Evolutionary conservation across 2,329 filamentous ascomycete genomes (phyloP).

Genomic region (Byssothecium circinans): DNA sequence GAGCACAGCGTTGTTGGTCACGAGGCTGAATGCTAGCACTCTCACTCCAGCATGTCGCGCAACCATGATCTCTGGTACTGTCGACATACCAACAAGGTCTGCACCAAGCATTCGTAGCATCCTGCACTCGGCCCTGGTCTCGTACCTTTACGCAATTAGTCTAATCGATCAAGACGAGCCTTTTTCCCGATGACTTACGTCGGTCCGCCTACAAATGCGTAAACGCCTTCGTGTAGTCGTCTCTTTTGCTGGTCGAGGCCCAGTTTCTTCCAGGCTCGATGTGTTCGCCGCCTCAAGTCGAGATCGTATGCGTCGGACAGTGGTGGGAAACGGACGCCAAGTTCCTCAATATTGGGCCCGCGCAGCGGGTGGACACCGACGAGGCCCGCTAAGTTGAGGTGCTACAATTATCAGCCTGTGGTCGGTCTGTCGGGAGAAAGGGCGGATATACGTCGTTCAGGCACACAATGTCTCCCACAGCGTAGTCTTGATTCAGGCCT

Average conservation of each 20-base stretch:
- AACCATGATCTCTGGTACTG: slow-evolving; percentile 68
- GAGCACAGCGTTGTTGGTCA: slow-evolving; percentile 66
- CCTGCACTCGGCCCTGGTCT: slow-evolving; percentile 66
- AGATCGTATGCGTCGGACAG: slow-evolving; percentile 69
- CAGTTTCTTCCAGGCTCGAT: slow-evolving; percentile 59
- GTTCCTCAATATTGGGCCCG: slow-evolving; percentile 64
- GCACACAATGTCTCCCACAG: slow-evolving; percentile 65
- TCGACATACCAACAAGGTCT: slow-evolving; percentile 73
- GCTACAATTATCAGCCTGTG: slow-evolving; percentile 44
- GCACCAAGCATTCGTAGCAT: slow-evolving; percentile 63
- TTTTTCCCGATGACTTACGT: slow-evolving; percentile 47
- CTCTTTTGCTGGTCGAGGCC: slow-evolving; percentile 50
- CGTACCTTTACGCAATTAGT: slow-evolving; percentile 52
- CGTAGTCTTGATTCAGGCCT: slow-evolving; percentile 64
- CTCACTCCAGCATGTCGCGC: slow-evolving; percentile 65
- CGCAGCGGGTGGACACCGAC: slow-evolving; percentile 63
- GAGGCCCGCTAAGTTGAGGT: slow-evolving; percentile 65
- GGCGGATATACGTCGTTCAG: slow-evolving; percentile 60
- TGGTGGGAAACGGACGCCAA: slow-evolving; percentile 64
- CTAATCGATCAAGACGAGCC: slow-evolving; percentile 3
- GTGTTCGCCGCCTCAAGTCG: slow-evolving; percentile 58
- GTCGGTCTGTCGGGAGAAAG: neutral
- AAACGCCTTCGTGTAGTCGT: slow-evolving; percentile 64
- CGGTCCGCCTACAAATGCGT: slow-evolving; percentile 66
- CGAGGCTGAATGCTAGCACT: slow-evolving; percentile 66